These are phyloP conservation scores for Umbilicus rupestris DNA, from an alignment of 164 flowering plant genomes.

Conservation along the genomic window DNA sequence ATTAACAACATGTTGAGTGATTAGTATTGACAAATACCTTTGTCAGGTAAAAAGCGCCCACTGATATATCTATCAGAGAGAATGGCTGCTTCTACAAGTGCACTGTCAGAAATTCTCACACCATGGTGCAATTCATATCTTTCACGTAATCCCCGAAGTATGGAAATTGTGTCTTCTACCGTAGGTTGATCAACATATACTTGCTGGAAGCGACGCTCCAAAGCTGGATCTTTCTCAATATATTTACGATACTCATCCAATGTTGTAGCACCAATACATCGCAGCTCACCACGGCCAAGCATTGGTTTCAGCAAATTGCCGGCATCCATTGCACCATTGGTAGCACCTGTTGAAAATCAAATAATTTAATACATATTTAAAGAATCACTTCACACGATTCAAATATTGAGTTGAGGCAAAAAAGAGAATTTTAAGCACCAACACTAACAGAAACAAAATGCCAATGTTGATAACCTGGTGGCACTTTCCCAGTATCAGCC, in stretches of 20 bases:
- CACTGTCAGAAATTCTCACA: conserved; percentile 69
- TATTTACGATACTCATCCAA: conserved; percentile 76
- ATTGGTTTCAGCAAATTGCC: conserved; percentile 76
- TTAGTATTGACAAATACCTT: conserved; percentile 60
- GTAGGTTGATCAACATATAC: conserved; percentile 80
- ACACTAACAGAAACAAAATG: neutral
- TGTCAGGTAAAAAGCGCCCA: conserved; percentile 38
- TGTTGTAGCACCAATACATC: conserved; percentile 83
- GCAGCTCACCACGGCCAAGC: conserved; percentile 78
- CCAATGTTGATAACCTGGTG: neutral
- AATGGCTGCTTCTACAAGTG: conserved; percentile 65
- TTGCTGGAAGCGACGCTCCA: conserved; percentile 78
- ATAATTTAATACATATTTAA: neutral
- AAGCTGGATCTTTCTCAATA: conserved; percentile 85
- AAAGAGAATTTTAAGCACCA: neutral
- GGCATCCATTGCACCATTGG: conserved; percentile 82
- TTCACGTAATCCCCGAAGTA: conserved; percentile 70
- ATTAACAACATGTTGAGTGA: neutral
- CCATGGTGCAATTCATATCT: conserved; percentile 74
- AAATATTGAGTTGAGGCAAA: neutral
- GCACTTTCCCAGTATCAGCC: neutral
- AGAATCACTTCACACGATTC: neutral
- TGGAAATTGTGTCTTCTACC: conserved; percentile 56
- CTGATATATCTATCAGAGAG: conserved; percentile 61
- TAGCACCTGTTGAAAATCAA: conserved; percentile 46